Evolutionary conservation across 768 basidiomycete species (phyloP), one percentile per base, ranked within the genome.

Genomic region (Collybia mongolica): DNA sequence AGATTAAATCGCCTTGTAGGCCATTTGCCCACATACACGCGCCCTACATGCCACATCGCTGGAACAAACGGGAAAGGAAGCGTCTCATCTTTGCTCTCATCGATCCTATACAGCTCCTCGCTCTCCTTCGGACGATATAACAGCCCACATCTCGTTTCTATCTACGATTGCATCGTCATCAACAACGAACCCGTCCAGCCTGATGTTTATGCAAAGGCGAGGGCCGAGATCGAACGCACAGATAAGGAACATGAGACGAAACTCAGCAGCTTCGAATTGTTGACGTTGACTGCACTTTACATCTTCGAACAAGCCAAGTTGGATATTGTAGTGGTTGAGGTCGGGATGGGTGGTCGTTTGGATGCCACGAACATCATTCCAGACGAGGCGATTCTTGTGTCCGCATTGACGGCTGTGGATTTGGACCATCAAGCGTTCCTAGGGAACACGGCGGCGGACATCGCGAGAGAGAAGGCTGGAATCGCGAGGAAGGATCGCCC

Each of bases 61-160:
- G 97, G 97, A 0, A 99, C 97, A 0, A 98, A 99, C 68, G 96
- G 96, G 7, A 99, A 98, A 67, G 97, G 97, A 29, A 95, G 91
- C 57, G 92, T 96, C 11, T 85, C 93, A 1, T 86, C 87, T 5
- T 73, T 93, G 29, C 65, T 97, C 9, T 82, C 90, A 0, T 91
- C 91, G 38, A 88, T 92, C 58, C 70, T 98, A 6, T 62, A 64
- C 4, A 67, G 75, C 5, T 76, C 85, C 5, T 67, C 73, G 1
- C 72, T 88, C 46, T 71, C 72, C 18, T 75, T 90, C 9, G 97
- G 93, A 6, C 78, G 88, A 29, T 98, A 91, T 78, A 98, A 95
- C 66, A 90, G 85, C 54, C 97, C 97, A 0, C 96, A 98, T 65
- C 84, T 98, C 17, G 68, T 96, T 48, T 76, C 83, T 7, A 71